Base-by-base conservation (phyloP, 192 early-diverging fungal species). In the Cetraspora pellucida region DNA sequence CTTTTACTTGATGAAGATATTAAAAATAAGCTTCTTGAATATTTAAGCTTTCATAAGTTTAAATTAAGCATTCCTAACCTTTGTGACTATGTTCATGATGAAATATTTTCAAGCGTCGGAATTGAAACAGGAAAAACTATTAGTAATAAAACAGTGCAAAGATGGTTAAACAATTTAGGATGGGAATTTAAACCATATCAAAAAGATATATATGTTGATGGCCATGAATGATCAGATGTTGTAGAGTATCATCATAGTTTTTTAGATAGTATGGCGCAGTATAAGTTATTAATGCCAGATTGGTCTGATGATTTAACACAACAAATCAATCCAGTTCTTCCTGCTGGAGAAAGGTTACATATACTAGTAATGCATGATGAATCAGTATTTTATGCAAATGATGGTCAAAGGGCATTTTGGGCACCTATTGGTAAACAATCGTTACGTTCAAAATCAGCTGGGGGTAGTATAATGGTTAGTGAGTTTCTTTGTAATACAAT, bases 331-430 rank as follows among this genome's bases (percentile, higher is more conserved):
- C 37, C 30, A 27, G 37, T 44, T 11, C 45, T 76, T 17, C 17
- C 28, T 17, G 9, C 44, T 7, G 27, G 27, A 23, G 68, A 58
- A 44, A 21, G 16, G 10, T 17, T 57, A 17, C 21, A 77, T 30
- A 44, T 80, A 17, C 64, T 80, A 10, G 64, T 77, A 44, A 80
- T 59, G 14, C 75, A 77, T 37, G 60, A 80, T 54, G 74, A 80
- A 64, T 59, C 45, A 17, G 72, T 54, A 37, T 72, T 77, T 65
- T 25, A 77, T 52, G 21, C 59, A 19, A 77, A 80, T 72, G 68
- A 80, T 49, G 75, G 63, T 11, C 27, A 30, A 14, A 47, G 11
- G 11, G 50, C n/a, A 13, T 11, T 55, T 25, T 80, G 58, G 68
- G 50, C 44, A 17, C 70, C 59, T 10, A 5, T 11, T 16, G 27